These are phyloP conservation scores for Diversispora eburnea DNA, from an alignment of 192 early-diverging fungal genomes.

Conservation along the genomic window DNA sequence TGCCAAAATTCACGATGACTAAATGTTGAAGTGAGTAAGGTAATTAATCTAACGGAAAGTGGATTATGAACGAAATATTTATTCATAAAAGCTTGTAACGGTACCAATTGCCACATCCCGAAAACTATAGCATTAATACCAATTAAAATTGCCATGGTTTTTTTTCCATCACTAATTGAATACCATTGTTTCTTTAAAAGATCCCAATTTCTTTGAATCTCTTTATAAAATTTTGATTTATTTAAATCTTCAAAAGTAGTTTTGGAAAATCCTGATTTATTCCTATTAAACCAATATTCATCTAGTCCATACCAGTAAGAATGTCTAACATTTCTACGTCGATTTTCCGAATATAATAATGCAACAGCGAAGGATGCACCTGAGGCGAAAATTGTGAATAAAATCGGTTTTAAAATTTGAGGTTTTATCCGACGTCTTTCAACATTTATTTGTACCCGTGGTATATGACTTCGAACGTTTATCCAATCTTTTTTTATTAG, in stretches of 20 bases:
- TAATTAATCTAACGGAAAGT: constrained; percentile 59
- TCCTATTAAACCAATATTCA: constrained; percentile 28
- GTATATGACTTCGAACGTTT: too few relatives aligned
- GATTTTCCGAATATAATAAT: constrained; percentile 35
- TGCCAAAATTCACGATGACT: constrained; percentile 73
- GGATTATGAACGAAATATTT: constrained; percentile 80
- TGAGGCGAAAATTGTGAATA: constrained; percentile 43
- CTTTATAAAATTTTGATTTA: constrained; percentile 35
- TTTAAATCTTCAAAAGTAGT: constrained; percentile 35
- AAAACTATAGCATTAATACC: constrained; percentile 75
- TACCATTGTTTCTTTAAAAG: constrained; percentile 35
- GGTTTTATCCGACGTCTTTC: constrained; percentile 1
- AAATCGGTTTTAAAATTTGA: constrained; percentile 37
- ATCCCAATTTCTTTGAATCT: constrained; percentile 35
- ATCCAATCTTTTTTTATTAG: too few relatives aligned
- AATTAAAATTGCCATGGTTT: constrained; percentile 49
- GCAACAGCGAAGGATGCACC: constrained; percentile 37
- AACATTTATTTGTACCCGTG: too few relatives aligned
- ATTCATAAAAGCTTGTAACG: constrained; percentile 64
- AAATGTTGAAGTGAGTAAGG: constrained; percentile 76
- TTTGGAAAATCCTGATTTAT: constrained; percentile 30
- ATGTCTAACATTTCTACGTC: constrained; percentile 33
- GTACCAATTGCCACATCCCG: constrained; percentile 66
- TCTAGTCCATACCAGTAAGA: constrained; percentile 13
- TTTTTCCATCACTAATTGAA: constrained; percentile 31